phyloP scores from a whole-genome alignment of 768 basidiomycete species.

The Boletus tomentosulus region DNA sequence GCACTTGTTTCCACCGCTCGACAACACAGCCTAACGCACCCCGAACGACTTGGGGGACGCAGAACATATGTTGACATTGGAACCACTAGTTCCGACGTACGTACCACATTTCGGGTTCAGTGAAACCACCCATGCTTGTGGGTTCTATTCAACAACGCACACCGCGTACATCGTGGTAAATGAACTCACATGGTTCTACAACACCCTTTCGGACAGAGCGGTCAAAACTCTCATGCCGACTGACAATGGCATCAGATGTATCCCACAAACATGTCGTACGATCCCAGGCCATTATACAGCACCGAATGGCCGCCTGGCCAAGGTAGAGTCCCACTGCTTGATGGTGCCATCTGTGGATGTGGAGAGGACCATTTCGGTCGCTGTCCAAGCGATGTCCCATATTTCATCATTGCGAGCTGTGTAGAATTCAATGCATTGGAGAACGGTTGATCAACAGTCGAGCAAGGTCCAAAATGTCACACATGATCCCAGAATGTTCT shows the following conservation, averaged over 20 bases:
- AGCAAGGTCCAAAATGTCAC: neutral
- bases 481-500: too few relatives aligned
- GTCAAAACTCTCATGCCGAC: conserved; percentile 70
- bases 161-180: neutral
- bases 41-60: conserved; percentile 66
- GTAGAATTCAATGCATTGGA: conserved; percentile 1
- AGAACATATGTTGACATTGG: conserved; percentile 70
- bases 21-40: conserved; percentile 49
- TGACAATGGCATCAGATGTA: conserved; percentile 53
- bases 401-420: conserved; percentile 76
- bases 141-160: neutral
- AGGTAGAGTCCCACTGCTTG: conserved; percentile 65
- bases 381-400: conserved; percentile 76
- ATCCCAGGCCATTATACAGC: conserved; percentile 79
- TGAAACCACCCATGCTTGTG: conserved; percentile 80
- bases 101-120: conserved; percentile 69
- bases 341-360: conserved; percentile 76
- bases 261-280: conserved; percentile 79
- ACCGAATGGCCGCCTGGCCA: conserved; percentile 63
- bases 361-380: conserved; percentile 59
- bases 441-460: conserved; percentile 4
- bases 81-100: conserved; percentile 69
- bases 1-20: conserved; percentile 68
- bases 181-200: conserved; percentile 66
- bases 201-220: conserved; percentile 49